Percentiles rank a stretch among this genome's conserved stretches.
phyloP scores from a whole-genome alignment of 768 basidiomycete species.

The Suillus ampliporus region DNA sequence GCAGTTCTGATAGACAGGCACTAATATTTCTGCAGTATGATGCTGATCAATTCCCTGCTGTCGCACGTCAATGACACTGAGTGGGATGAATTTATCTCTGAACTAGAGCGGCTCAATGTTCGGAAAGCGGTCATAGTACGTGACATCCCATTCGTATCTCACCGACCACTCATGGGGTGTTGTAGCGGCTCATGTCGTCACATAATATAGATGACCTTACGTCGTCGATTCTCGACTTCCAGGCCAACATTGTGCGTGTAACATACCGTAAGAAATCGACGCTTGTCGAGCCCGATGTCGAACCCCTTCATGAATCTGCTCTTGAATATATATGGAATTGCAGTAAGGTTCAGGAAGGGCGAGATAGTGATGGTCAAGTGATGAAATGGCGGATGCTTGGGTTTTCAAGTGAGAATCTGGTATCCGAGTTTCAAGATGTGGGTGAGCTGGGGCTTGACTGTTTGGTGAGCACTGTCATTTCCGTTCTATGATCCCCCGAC shows the following conservation, averaged over 20 bases:
- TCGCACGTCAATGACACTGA: constrained; percentile 76
- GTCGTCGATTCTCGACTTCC: constrained; percentile 86
- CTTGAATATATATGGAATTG: constrained; percentile 73
- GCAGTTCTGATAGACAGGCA: no score
- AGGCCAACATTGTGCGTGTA: constrained; percentile 82
- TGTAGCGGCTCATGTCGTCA: constrained; percentile 80
- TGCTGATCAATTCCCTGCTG: constrained; percentile 86
- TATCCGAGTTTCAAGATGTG: constrained; percentile 76
- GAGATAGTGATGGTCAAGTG: constrained; percentile 51
- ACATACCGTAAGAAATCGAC: constrained; percentile 83
- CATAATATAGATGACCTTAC: constrained; percentile 83
- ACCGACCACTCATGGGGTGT: constrained; percentile 17
- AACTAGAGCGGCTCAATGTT: constrained; percentile 77
- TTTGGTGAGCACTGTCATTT: constrained; percentile 53
- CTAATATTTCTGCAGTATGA: constrained; percentile 59
- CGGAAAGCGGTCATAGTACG: constrained; percentile 83
- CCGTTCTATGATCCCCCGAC: background rate
- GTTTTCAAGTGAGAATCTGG: constrained; percentile 75
- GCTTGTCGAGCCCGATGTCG: constrained; percentile 69
- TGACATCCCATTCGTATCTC: constrained; percentile 19
- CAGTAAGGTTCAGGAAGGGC: constrained; percentile 60
- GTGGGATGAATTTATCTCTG: constrained; percentile 81
- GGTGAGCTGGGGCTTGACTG: constrained; percentile 86
- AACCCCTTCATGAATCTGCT: constrained; percentile 59
- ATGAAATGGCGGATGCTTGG: constrained; percentile 82